Evolutionary conservation across 179 eudicot species (phyloP).

Genomic region (Silene vulgaris): DNA sequence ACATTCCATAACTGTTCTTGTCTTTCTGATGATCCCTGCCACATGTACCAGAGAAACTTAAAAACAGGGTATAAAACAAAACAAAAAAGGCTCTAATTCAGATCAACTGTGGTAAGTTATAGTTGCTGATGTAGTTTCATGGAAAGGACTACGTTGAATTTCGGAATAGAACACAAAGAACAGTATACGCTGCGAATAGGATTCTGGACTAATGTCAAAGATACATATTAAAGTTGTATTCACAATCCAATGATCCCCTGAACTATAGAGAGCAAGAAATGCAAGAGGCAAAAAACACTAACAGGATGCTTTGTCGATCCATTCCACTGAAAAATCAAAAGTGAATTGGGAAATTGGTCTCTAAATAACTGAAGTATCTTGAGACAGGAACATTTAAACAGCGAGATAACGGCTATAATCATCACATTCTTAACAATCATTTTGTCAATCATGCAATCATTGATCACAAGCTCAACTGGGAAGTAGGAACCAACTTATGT

Average conservation of each 20-base stretch:
- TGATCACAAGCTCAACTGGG: too few relatives aligned
- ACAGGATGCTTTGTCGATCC: not conserved
- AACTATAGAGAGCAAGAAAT: not conserved
- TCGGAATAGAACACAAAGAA: not conserved
- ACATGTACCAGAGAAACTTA: conserved; percentile 19
- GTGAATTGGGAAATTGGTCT: too few relatives aligned
- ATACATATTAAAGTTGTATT: too few relatives aligned
- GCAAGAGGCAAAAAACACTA: too few relatives aligned
- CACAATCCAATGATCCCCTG: not conserved
- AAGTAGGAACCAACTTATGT: too few relatives aligned
- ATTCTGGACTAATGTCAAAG: not conserved
- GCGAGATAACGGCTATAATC: too few relatives aligned
- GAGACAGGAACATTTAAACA: too few relatives aligned
- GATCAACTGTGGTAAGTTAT: not conserved
- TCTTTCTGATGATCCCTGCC: conserved; percentile 77
- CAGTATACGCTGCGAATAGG: not conserved
- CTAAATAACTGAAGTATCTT: too few relatives aligned
- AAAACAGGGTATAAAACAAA: not conserved
- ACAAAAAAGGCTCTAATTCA: not conserved
- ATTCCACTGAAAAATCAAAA: too few relatives aligned
- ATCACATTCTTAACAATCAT: too few relatives aligned
- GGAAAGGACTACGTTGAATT: not conserved
- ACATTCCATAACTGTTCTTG: conserved; percentile 91
- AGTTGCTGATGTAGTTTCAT: too few relatives aligned
- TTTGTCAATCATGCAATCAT: too few relatives aligned